phyloP scores from a whole-genome alignment of 1,139 yeast genomes.

The Magnusiomyces fungicola region DNA sequence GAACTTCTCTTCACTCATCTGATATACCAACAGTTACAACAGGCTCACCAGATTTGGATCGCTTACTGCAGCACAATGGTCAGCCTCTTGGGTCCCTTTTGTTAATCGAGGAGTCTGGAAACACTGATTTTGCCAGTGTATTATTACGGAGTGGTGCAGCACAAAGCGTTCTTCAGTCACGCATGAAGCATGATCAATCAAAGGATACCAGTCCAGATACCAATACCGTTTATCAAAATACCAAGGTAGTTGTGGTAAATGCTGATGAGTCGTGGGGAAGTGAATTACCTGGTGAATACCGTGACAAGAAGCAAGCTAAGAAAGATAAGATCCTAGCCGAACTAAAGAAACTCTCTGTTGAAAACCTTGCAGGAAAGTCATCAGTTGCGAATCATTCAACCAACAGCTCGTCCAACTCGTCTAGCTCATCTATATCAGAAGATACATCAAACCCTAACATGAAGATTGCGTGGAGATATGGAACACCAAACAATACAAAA shows the following conservation, averaged over 20 bases:
- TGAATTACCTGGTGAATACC: slow-evolving; percentile 73
- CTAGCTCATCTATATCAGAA: slow-evolving; percentile 24
- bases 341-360: slow-evolving; percentile 59
- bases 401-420: background rate
- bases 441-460: slow-evolving; percentile 41
- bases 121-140: slow-evolving; percentile 83
- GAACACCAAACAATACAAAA: background rate
- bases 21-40: slow-evolving; percentile 64
- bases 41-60: slow-evolving; percentile 70
- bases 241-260: slow-evolving; percentile 55
- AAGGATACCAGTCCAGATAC: slow-evolving; percentile 25
- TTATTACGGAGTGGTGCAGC: slow-evolving; percentile 64
- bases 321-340: slow-evolving; percentile 55
- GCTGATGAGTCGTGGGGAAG: slow-evolving; percentile 54
- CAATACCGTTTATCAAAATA: slow-evolving; percentile 18
- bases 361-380: slow-evolving; percentile 44
- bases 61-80: slow-evolving; percentile 72
- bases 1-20: slow-evolving; percentile 72
- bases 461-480: slow-evolving; percentile 51
- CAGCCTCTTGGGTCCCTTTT: slow-evolving; percentile 70
- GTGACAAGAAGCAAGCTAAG: slow-evolving; percentile 61
- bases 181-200: slow-evolving; percentile 32
- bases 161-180: slow-evolving; percentile 68
- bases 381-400: slow-evolving; percentile 13
- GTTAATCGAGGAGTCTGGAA: slow-evolving; percentile 74